phyloP scores from a whole-genome alignment of 2,329 filamentous ascomycete genomes.

The Corynespora cassiicola region DNA sequence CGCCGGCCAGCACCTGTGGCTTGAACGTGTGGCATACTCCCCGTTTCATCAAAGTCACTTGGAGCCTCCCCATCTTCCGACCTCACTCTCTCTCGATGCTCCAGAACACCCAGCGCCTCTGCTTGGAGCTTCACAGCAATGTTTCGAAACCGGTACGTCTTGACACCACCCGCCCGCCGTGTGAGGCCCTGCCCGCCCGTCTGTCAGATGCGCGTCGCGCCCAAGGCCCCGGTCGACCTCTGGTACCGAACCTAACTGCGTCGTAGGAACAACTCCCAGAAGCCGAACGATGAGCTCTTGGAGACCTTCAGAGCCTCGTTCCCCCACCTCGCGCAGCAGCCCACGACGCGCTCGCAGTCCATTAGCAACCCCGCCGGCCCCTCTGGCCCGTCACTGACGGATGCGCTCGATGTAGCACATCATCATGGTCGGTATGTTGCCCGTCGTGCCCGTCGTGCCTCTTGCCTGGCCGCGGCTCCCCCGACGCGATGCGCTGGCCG shows the following conservation, averaged over 20 bases:
- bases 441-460: conserved; percentile 16
- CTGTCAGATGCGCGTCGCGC: conserved; percentile 38
- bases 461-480: no score
- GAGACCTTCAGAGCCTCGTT: conserved; percentile 85
- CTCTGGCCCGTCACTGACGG: conserved; percentile 55
- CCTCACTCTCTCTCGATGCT: conserved; percentile 41
- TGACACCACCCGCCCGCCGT: neutral
- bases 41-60: conserved; percentile 40
- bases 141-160: conserved; percentile 56
- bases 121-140: conserved; percentile 45
- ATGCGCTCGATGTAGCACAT: conserved; percentile 55
- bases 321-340: conserved; percentile 68
- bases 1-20: conserved; percentile 38
- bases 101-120: conserved; percentile 25
- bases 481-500: conserved; percentile 15
- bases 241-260: conserved; percentile 27
- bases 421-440: conserved; percentile 51
- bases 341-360: conserved; percentile 52
- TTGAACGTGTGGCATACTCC: conserved; percentile 43
- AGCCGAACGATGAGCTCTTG: conserved; percentile 84
- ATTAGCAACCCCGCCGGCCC: conserved; percentile 48
- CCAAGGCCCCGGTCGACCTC: conserved; percentile 14
- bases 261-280: conserved; percentile 76
- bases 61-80: conserved; percentile 30
- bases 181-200: conserved; percentile 8